phyloP scores from a whole-genome alignment of 2,329 filamentous ascomycete species.

The Domatiomyces globalis region DNA sequence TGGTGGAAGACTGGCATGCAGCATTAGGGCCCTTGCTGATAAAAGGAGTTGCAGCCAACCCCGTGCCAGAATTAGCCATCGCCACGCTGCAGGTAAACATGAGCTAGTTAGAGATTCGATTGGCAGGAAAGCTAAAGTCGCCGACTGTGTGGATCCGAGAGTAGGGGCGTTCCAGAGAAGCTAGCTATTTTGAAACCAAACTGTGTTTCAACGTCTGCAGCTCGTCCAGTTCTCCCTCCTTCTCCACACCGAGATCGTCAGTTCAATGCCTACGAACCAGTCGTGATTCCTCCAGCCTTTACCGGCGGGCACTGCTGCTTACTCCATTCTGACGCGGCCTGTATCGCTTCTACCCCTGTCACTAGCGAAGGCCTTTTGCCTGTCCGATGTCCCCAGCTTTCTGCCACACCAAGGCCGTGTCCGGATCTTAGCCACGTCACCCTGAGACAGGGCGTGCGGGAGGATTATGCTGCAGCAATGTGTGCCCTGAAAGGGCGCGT shows the following conservation, averaged over 20 bases:
- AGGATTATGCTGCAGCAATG: too few relatives aligned
- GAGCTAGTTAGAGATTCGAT: too few relatives aligned
- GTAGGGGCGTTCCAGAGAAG: background rate
- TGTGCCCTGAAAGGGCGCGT: background rate
- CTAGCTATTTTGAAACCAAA: background rate
- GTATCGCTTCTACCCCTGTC: background rate
- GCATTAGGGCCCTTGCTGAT: too few relatives aligned
- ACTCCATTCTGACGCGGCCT: background rate
- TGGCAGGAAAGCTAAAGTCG: background rate
- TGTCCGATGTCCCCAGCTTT: background rate
- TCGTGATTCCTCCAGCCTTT: background rate
- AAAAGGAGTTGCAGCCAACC: too few relatives aligned
- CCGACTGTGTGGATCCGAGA: background rate
- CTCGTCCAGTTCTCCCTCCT: background rate
- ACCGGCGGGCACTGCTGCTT: background rate
- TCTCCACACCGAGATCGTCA: background rate
- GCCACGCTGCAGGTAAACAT: too few relatives aligned
- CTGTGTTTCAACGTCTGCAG: background rate
- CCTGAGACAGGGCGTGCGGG: background rate
- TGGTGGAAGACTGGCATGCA: background rate
- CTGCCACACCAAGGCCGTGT: background rate
- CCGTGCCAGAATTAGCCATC: too few relatives aligned
- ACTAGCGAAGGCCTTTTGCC: background rate
- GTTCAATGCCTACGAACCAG: background rate
- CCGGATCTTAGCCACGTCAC: background rate